A percentile compares a stretch with the other conserved stretches of the same genome.
These are phyloP conservation scores for Agroathelia rolfsii DNA, from an alignment of 1,284 basidiomycete genomes.

Conservation along the genomic window DNA sequence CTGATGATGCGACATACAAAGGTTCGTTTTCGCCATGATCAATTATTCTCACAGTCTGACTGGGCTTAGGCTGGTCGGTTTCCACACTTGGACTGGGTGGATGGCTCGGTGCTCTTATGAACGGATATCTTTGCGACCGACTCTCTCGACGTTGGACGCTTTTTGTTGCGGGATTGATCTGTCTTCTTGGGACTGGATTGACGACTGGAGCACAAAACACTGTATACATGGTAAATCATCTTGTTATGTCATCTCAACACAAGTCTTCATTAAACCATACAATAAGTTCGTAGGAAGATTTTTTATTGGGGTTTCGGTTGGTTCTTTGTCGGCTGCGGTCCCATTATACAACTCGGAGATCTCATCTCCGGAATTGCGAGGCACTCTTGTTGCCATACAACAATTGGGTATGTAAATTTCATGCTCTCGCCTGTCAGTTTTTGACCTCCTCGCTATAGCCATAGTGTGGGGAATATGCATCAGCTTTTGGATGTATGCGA, in stretches of 20 bases:
- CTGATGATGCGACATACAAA: constrained; percentile 17
- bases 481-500: constrained; percentile 18
- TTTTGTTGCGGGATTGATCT: constrained; percentile 14
- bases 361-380: constrained; percentile 16
- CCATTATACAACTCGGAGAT: constrained; percentile 19
- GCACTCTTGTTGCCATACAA: constrained; percentile 17
- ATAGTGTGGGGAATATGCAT: constrained; percentile 16
- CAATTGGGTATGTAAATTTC: too few relatives aligned
- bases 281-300: constrained; percentile 16
- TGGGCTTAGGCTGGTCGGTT: constrained; percentile 19
- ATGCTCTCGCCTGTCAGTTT: too few relatives aligned
- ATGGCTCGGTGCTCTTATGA: constrained; percentile 16
- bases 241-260: too few relatives aligned
- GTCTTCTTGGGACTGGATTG: constrained; percentile 15
- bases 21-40: too few relatives aligned
- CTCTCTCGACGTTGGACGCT: constrained; percentile 18
- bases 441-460: too few relatives aligned
- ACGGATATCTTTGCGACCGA: constrained; percentile 17
- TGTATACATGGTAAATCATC: constrained; percentile 12
- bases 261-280: background rate
- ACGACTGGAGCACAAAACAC: constrained; percentile 16
- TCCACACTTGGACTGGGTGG: constrained; percentile 17
- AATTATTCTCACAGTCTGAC: too few relatives aligned
- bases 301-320: constrained; percentile 18
- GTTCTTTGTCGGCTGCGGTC: constrained; percentile 16